These are phyloP conservation scores for Leccinum aurantiacum DNA, from an alignment of 768 basidiomycete genomes.

Conservation along the genomic window DNA sequence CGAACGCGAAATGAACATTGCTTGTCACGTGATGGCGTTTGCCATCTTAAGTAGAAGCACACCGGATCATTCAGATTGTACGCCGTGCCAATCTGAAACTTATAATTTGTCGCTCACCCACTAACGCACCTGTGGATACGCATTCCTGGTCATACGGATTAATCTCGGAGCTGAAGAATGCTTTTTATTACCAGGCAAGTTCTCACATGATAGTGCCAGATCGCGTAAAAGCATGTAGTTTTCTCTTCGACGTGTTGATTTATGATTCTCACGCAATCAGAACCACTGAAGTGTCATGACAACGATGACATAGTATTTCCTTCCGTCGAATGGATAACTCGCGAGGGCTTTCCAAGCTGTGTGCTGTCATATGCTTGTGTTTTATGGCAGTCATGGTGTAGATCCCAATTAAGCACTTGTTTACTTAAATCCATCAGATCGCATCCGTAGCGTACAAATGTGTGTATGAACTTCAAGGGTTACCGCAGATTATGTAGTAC, in stretches of 20 bases:
- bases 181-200: not conserved
- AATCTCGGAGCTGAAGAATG: not conserved
- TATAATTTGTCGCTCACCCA: no score
- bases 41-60: no score
- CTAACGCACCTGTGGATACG: not conserved
- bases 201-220: not conserved
- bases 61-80: no score
- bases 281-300: not conserved
- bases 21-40: constrained; percentile 23
- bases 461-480: not conserved
- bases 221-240: no score
- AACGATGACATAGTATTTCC: no score
- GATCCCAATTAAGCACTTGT: not conserved
- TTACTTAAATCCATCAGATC: not conserved
- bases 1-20: constrained; percentile 2
- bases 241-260: not conserved
- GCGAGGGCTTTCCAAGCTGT: not conserved
- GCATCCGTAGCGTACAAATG: not conserved
- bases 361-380: not conserved
- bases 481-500: not conserved
- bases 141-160: not conserved
- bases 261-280: not conserved
- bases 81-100: no score
- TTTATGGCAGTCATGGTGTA: no score
- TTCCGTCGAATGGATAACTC: not conserved